These are phyloP conservation scores for Theileria parva DNA, from an alignment of 169 alveolate genomes.

Conservation along the genomic window DNA sequence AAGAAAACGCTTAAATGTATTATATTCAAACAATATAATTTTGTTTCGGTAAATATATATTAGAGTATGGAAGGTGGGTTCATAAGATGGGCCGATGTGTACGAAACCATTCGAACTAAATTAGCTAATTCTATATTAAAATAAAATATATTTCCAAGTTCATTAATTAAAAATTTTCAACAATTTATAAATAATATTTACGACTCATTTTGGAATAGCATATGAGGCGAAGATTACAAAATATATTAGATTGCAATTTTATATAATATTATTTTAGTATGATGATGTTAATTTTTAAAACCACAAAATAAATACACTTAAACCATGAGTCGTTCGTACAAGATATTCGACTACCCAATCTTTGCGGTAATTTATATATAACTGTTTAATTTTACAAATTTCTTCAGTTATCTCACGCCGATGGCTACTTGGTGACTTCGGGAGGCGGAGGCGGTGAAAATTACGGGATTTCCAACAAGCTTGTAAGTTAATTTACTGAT, in stretches of 20 bases:
- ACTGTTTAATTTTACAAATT: background rate
- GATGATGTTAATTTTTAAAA: constrained; percentile 1
- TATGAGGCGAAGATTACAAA: background rate
- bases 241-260: background rate
- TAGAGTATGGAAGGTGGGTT: background rate
- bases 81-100: background rate
- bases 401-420: constrained; percentile 66
- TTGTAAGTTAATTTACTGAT: constrained; percentile 55
- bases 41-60: background rate
- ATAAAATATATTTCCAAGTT: background rate
- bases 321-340: background rate
- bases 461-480: constrained; percentile 72
- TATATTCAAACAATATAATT: background rate
- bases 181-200: constrained; percentile 1
- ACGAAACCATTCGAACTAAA: background rate
- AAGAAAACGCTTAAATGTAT: background rate
- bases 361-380: constrained; percentile 44
- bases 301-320: background rate
- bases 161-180: background rate
- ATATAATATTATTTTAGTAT: constrained; percentile 20
- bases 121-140: background rate
- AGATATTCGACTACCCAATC: constrained; percentile 56
- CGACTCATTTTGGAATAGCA: background rate
- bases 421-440: constrained; percentile 72
- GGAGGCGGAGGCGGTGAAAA: constrained; percentile 82